phyloP scores from a whole-genome alignment of 768 basidiomycete genomes.

The Candolleomyces aberdarensis region DNA sequence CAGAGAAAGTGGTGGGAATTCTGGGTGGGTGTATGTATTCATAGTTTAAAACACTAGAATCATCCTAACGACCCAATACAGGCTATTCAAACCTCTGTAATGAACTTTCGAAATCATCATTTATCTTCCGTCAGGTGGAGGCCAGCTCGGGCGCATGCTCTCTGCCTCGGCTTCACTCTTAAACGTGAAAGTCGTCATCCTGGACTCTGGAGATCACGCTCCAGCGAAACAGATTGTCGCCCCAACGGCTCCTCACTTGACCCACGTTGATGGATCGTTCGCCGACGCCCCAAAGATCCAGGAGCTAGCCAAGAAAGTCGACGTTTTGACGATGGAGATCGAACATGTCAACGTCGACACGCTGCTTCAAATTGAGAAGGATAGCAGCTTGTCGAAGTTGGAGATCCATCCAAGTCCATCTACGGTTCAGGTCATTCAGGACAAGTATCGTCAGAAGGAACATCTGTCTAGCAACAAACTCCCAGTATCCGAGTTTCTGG shows the following conservation, averaged over 20 bases:
- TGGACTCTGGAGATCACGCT: conserved; percentile 74
- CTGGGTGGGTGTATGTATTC: conserved; percentile 46
- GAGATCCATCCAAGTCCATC: conserved; percentile 74
- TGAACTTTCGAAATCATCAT: conserved; percentile 7
- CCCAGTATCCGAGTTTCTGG: conserved; percentile 61
- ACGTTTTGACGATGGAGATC: conserved; percentile 92
- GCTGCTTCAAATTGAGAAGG: conserved; percentile 56
- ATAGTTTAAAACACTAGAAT: background rate
- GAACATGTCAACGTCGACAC: conserved; percentile 88
- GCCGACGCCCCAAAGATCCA: conserved; percentile 74
- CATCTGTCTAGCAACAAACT: conserved; percentile 64
- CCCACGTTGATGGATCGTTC: conserved; percentile 89
- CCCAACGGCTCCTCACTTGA: conserved; percentile 42
- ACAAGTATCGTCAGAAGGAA: conserved; percentile 71
- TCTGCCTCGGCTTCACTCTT: conserved; percentile 85
- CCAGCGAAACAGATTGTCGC: conserved; percentile 90
- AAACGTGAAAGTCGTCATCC: conserved; percentile 77
- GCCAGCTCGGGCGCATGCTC: conserved; percentile 97
- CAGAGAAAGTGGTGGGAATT: conserved; percentile 46
- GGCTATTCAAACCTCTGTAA: conserved; percentile 8
- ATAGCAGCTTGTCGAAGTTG: conserved; percentile 25
- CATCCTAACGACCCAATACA: conserved; percentile 7
- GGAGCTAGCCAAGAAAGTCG: conserved; percentile 74
- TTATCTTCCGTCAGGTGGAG: conserved; percentile 65
- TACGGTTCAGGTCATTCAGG: conserved; percentile 88